Conservation (phyloP, 495 filamentous ascomycete species). For the Viridothelium virens region DNA sequence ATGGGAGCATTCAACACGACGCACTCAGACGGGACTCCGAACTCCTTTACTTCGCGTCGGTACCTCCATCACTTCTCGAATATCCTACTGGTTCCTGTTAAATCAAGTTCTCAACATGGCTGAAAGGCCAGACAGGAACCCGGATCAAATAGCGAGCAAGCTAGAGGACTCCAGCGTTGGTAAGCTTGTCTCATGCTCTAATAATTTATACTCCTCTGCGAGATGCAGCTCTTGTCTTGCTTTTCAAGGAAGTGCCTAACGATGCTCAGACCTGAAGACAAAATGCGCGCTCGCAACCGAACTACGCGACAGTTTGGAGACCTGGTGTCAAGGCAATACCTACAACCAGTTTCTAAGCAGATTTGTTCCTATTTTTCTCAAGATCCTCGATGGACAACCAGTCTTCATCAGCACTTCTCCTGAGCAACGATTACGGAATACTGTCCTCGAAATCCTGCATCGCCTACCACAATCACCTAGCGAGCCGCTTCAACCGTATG, state of each 20-base stretch:
- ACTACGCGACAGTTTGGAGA: slow-evolving; percentile 77
- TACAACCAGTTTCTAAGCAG: slow-evolving; percentile 75
- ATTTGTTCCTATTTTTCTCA: slow-evolving; percentile 83
- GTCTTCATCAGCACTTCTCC: slow-evolving; percentile 80
- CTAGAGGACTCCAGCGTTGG: slow-evolving; percentile 32
- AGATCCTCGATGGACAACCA: slow-evolving; percentile 76
- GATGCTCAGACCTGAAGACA: slow-evolving; percentile 57
- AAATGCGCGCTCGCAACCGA: slow-evolving; percentile 70
- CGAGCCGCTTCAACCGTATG: slow-evolving; percentile 82
- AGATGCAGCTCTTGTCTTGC: background rate
- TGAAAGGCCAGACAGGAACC: slow-evolving; percentile 21
- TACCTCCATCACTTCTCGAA: background rate
- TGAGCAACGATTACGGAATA: slow-evolving; percentile 85
- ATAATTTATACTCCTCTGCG: background rate
- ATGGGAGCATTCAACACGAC: background rate
- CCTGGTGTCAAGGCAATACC: slow-evolving; percentile 51
- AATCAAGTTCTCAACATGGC: slow-evolving; percentile 20
- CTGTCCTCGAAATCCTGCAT: slow-evolving; percentile 88
- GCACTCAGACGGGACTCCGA: background rate
- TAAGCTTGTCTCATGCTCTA: slow-evolving; percentile 6
- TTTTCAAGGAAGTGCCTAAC: slow-evolving; percentile 17
- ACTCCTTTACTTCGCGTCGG: background rate
- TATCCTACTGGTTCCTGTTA: background rate
- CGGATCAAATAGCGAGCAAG: slow-evolving; percentile 27
- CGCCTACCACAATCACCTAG: slow-evolving; percentile 61